Evolutionary conservation across 2,329 filamentous ascomycete genomes (phyloP), one percentile per base, ranked within the genome.

Genomic region (Bertia moriformis): DNA sequence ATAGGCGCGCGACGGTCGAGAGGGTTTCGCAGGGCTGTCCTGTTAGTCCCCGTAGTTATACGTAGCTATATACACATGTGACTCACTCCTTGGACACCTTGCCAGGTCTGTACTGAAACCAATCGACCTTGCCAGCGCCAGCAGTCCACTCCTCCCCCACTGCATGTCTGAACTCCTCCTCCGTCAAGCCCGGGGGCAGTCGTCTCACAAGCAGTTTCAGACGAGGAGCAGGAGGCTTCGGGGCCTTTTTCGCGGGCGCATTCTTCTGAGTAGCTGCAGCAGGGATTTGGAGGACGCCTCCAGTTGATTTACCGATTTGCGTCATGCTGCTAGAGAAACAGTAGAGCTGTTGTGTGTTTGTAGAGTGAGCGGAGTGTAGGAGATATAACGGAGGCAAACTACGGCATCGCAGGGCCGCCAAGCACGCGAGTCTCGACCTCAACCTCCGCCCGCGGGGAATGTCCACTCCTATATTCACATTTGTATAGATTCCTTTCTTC

Each of bases 201-300:
- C 89, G 74, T 39, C 93, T 78, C 40, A 95, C 68, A 18, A 93
- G 68, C 12, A 94, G 69, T 65, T 96, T 96, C 51, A 93, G 71
- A 42, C 84, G 82, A 41, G 77, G 70, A 14, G 66, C 57, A 2
- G 70, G 56, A 3, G 61, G 49, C 47, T 71, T 68, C 20, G 59
- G 49, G 39, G 63, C 58, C 55, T 67, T 78, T 37, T 60, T 51
- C 3, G 62, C 45, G 19, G 59, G 42, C n/a, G 60, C 50, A 29
- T 29, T 52, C 55, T 65, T 48, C 57, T 63, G 43, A 2, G 63
- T 61, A 32, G 66, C 62, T 17, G 62, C 55, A 7, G 60, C 58
- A 33, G 63, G 57, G 37, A 72, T 63, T 33, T 70, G 61, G 22
- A 73, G 56, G 10, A 35, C 10, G 7, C 32, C 32, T 18, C 10